Evolutionary conservation across 345 rosid species (phyloP).

Genomic region (Populus tremula): DNA sequence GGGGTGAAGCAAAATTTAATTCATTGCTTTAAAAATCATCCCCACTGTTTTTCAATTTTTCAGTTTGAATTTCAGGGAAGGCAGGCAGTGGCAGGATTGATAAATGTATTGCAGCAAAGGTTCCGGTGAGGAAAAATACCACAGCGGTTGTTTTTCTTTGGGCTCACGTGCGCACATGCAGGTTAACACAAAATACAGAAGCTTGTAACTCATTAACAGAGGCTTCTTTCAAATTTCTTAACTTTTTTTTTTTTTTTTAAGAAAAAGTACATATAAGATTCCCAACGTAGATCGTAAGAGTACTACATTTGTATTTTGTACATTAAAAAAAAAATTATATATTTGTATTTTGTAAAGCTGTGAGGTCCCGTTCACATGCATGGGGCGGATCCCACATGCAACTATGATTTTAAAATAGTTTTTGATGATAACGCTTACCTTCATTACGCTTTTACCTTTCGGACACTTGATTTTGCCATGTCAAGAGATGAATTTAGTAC

Average conservation of each 20-base stretch:
- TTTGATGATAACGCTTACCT: neutral
- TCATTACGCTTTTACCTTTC: neutral
- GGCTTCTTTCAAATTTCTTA: neutral
- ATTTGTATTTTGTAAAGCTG: neutral
- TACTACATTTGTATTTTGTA: neutral
- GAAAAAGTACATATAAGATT: neutral
- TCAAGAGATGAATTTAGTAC: neutral
- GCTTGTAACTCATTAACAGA: neutral
- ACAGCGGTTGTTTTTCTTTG: neutral
- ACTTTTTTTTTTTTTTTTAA: neutral
- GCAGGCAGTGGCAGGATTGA: neutral
- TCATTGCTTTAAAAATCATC: neutral
- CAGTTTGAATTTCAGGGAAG: neutral
- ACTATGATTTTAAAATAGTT: neutral
- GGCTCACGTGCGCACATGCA: conserved; percentile 2
- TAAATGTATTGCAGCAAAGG: neutral
- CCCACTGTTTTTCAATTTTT: neutral
- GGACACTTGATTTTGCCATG: neutral
- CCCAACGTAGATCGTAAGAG: neutral
- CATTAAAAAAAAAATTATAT: neutral
- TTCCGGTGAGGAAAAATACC: neutral
- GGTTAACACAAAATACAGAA: neutral
- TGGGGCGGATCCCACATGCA: neutral
- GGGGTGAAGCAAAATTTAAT: neutral
- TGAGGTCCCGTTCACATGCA: neutral